Percentiles rank a stretch among this genome's conserved stretches.
Evolutionary conservation across 2,329 filamentous ascomycete species (phyloP).

Genomic region (Paracorniculantispora psalliotae): DNA sequence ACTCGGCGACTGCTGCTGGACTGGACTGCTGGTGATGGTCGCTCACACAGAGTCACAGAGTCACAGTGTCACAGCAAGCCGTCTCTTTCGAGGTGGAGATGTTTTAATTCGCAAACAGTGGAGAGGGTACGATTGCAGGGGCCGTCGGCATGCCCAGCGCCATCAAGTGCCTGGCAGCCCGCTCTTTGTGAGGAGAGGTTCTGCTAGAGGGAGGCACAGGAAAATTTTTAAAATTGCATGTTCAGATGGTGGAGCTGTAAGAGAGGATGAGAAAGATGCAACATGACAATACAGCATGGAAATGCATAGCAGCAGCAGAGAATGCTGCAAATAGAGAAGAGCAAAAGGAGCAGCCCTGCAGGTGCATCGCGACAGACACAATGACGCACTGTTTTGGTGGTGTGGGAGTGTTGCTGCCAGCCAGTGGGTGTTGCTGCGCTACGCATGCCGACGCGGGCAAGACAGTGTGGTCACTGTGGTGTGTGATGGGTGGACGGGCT

Average conservation of each 20-base stretch:
- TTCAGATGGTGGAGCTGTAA: background rate
- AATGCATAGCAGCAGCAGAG: no score
- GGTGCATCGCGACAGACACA: no score
- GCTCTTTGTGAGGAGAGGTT: background rate
- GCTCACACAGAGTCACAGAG: no score
- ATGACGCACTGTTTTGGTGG: no score
- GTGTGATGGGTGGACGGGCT: background rate
- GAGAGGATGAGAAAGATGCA: background rate
- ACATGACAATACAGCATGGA: background rate
- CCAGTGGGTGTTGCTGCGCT: background rate
- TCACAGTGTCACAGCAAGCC: no score
- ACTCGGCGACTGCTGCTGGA: no score
- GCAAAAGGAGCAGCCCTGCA: no score
- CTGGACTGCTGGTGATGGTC: no score
- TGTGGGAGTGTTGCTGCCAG: no score
- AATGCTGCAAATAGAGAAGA: no score
- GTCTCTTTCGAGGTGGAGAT: background rate
- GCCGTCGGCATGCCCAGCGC: no score
- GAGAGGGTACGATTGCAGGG: background rate
- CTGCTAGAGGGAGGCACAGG: background rate
- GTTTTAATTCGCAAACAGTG: background rate
- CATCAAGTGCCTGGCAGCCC: background rate
- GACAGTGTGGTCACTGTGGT: no score
- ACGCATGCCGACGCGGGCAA: background rate
- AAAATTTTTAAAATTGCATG: slow-evolving; percentile 10